phyloP scores from a whole-genome alignment of 1,139 yeast species.

The Hemisphaericaspora subhashii region DNA sequence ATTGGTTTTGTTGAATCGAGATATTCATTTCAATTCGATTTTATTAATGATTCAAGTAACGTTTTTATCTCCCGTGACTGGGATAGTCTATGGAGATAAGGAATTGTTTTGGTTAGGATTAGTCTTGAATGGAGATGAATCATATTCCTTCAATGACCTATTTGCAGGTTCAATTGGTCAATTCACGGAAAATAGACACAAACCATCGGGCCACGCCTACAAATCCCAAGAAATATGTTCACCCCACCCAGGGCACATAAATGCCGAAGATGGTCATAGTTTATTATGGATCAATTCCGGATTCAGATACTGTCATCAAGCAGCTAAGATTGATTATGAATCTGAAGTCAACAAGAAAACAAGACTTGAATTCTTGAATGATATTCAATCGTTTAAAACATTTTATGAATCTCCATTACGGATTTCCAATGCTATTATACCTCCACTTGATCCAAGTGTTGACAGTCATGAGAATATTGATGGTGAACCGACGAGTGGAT shows the following conservation, averaged over 20 bases:
- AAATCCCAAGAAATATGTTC: constrained; percentile 37
- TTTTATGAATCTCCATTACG: constrained; percentile 27
- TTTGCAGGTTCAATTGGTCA: constrained; percentile 33
- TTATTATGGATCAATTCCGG: constrained; percentile 38
- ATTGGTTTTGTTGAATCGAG: constrained; percentile 27
- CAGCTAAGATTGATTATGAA: constrained; percentile 18
- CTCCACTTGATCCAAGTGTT: constrained; percentile 23
- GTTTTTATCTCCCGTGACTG: constrained; percentile 24
- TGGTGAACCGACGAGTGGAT: constrained; percentile 30
- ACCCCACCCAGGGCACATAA: constrained; percentile 46
- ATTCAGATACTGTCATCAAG: too few species aligned
- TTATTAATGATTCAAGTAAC: constrained; percentile 31
- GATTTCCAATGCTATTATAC: constrained; percentile 31
- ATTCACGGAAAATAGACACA: constrained; percentile 22
- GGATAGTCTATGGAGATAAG: constrained; percentile 33
- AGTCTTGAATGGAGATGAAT: constrained; percentile 33
- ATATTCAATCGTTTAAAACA: constrained; percentile 23
- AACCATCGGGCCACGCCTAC: constrained; percentile 19
- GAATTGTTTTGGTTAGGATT: constrained; percentile 37
- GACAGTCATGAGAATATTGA: constrained; percentile 20
- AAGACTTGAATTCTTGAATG: constrained; percentile 20
- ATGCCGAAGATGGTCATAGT: constrained; percentile 29
- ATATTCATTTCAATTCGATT: constrained; percentile 29
- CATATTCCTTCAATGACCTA: constrained; percentile 27
- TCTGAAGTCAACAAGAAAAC: constrained; percentile 25